Evolutionary conservation across 2,329 filamentous ascomycete species (phyloP), one percentile per base, ranked within the genome.

Genomic region (Claviceps pazoutovae): DNA sequence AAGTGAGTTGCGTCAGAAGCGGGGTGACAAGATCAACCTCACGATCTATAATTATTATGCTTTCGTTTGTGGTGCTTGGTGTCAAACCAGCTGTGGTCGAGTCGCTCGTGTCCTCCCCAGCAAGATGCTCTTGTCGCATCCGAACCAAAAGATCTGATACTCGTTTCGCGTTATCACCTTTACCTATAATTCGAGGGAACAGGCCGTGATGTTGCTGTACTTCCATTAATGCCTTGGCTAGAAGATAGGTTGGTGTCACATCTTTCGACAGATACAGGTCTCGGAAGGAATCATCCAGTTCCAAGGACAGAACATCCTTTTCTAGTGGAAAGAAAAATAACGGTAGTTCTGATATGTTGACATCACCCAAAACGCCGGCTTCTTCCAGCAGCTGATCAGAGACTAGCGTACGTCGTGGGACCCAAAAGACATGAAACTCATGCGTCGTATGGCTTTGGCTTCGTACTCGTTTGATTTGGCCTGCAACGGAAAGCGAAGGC

Each of bases 371-470:
- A 14, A 98, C 88, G 26, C 91, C 93, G 41, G 88, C 85, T 63
- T 95, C 89, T 68, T 98, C 93, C 41, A 98, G 75, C 48, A 97
- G 79, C 64, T 89, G 84, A 65, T 97, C 89, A 59, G 88, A 93
- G 51, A 97, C 84, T 51, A 95, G 74, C 4, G 93, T 97, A 55
- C 93, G 85, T 53, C 93, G 82, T 5, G 94, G 91, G 43, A 95
- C 86, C 87, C 93, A 97, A 65, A 96, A 91, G 60, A 98, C 85
- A 56, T 90, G 91, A 65, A 97, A 95, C 61, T 98, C 91, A 77
- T 98, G 93, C 58, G 89, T 87, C 46, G 84, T 87, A 62, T 88
- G 85, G 64, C 86, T 90, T 67, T 93, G 88, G 62, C 84, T 85
- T 61, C 91, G 88, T 53, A 97, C 75, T 55, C 87, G 83, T 66